phyloP scores from a whole-genome alignment of 495 filamentous ascomycete genomes.

The Penicillium flavigenum region DNA sequence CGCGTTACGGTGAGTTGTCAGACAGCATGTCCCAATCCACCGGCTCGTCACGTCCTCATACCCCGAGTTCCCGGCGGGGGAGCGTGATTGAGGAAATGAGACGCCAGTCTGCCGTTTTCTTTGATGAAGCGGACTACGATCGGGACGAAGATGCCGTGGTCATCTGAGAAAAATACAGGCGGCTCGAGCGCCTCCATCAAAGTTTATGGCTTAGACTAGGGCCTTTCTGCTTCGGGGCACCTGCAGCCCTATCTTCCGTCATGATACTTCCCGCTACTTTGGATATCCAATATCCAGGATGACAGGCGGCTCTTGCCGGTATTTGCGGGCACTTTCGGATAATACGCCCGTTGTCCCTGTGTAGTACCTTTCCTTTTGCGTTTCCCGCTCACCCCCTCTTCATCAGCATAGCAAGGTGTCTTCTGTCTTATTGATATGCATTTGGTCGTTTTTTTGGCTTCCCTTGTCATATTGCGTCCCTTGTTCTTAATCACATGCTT shows the following conservation, averaged over 20 bases:
- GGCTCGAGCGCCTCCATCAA: constrained; percentile 19
- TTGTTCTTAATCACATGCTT: background rate
- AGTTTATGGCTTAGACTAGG: constrained; percentile 16
- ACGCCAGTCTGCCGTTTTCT: constrained; percentile 62
- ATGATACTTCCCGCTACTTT: constrained; percentile 12
- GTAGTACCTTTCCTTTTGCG: constrained; percentile 7
- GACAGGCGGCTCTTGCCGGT: constrained; percentile 28
- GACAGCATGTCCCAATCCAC: constrained; percentile 33
- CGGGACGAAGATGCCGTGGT: constrained; percentile 30
- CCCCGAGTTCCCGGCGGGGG: constrained; percentile 32
- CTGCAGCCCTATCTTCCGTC: constrained; percentile 23
- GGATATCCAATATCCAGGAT: constrained; percentile 19
- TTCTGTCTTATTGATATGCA: constrained; percentile 3
- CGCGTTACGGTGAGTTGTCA: constrained; percentile 22
- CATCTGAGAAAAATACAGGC: constrained; percentile 22
- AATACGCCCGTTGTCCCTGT: background rate
- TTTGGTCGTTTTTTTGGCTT: constrained; percentile 1
- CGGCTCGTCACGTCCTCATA: constrained; percentile 28
- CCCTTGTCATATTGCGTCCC: background rate
- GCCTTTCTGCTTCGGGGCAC: constrained; percentile 19
- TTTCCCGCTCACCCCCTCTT: background rate
- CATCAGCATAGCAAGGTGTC: constrained; percentile 14
- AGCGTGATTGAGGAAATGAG: constrained; percentile 59
- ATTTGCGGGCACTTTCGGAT: constrained; percentile 15
- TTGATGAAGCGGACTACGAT: constrained; percentile 53